A percentile compares a stretch with the other conserved stretches of the same genome.
phyloP scores from a whole-genome alignment of 352 stramenopile species.

The Achlya hypogyna region DNA sequence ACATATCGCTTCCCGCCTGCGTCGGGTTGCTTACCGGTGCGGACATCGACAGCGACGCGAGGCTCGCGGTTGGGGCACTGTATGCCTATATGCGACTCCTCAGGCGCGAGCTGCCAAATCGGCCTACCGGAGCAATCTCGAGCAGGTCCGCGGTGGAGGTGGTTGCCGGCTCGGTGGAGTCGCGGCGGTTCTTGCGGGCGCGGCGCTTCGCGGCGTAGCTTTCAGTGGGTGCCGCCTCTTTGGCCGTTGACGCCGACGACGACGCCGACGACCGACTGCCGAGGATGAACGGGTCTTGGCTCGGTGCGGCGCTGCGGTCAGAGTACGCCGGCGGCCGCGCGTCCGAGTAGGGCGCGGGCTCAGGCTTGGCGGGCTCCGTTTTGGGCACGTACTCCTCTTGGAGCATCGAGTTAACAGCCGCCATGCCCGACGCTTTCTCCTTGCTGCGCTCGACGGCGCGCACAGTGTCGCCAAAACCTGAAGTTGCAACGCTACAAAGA shows the following conservation, averaged over 20 bases:
- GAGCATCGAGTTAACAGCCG: conserved; percentile 69
- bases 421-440: conserved; percentile 49
- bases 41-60: background rate
- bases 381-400: conserved; percentile 67
- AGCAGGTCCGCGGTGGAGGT: background rate
- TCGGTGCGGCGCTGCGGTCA: background rate
- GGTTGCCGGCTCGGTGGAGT: background rate
- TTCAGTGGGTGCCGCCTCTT: background rate
- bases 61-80: background rate
- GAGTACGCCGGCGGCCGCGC: conserved; percentile 26
- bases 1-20: background rate
- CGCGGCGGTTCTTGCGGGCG: conserved; percentile 3
- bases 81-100: too few relatives aligned
- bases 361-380: conserved; percentile 20
- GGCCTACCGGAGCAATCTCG: background rate
- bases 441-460: conserved; percentile 56
- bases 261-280: background rate
- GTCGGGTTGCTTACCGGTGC: too few relatives aligned
- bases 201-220: conserved; percentile 15
- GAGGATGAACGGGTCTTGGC: conserved; percentile 13
- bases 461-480: conserved; percentile 57
- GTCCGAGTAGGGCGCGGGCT: conserved; percentile 63
- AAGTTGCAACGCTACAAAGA: conserved; percentile 36
- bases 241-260: background rate
- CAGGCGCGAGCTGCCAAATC: background rate